A percentile compares a stretch with the other conserved stretches of the same genome.
phyloP scores from a whole-genome alignment of 495 filamentous ascomycete genomes.

The Xylaria bambusicola region DNA sequence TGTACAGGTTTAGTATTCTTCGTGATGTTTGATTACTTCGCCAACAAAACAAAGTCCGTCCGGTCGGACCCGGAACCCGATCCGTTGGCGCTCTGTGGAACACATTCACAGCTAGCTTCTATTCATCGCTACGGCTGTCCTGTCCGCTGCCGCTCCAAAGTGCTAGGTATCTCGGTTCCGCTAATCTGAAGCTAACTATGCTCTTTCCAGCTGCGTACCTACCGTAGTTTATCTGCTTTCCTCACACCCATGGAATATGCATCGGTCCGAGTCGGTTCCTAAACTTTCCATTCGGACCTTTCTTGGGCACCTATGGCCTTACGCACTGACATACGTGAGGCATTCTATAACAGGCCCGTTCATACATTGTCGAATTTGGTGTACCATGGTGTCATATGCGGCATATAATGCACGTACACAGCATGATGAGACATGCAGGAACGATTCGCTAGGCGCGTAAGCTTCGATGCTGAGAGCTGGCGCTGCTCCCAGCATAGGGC shows the following conservation, averaged over 20 bases:
- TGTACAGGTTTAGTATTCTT: background rate
- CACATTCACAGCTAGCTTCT: background rate
- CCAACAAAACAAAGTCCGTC: background rate
- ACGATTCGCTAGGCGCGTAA: background rate
- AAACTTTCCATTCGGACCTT: conserved; percentile 17
- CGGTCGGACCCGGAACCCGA: conserved; percentile 8
- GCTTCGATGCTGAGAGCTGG: background rate
- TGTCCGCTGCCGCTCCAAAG: background rate
- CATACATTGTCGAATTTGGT: background rate
- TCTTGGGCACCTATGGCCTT: conserved; percentile 8
- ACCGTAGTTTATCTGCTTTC: background rate
- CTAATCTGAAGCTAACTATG: background rate
- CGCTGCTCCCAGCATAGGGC: background rate
- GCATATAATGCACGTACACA: conserved; percentile 3
- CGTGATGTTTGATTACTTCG: background rate
- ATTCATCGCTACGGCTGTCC: background rate
- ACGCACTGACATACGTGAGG: background rate
- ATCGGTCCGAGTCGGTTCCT: conserved; percentile 14
- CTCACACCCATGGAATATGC: background rate
- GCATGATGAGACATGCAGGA: background rate
- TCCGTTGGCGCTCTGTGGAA: background rate
- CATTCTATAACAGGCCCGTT: no score
- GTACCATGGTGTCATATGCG: background rate
- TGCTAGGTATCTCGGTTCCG: background rate
- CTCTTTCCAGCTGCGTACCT: background rate